Conservation (phyloP, 1,284 basidiomycete genomes). For the Boletus sp. region DNA sequence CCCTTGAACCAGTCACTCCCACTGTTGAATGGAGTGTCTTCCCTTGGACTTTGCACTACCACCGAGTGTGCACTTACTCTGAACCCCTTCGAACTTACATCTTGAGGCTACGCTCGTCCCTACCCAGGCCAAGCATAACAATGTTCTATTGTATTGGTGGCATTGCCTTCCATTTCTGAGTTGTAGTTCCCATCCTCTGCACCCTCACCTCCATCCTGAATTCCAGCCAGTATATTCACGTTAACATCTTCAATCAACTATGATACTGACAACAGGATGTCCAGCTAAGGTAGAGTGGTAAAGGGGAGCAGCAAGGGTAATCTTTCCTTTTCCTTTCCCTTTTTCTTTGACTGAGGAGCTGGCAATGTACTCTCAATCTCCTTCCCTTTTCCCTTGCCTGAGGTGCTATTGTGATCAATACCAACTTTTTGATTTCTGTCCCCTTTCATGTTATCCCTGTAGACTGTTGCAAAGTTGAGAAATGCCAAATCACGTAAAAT, state of each 20-base stretch:
- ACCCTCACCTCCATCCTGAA: slow-evolving; percentile 33
- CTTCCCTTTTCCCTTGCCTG: slow-evolving; percentile 38
- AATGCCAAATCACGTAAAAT: slow-evolving; percentile 23
- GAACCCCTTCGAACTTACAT: too few species aligned
- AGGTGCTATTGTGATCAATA: slow-evolving; percentile 26
- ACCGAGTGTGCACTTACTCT: too few species aligned
- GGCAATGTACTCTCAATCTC: slow-evolving; percentile 31
- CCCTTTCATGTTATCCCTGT: slow-evolving; percentile 58
- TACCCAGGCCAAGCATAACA: too few species aligned
- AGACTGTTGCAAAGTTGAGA: slow-evolving; percentile 45
- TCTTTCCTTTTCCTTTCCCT: too few species aligned
- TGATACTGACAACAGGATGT: slow-evolving; percentile 23
- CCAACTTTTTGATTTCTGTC: slow-evolving; percentile 54
- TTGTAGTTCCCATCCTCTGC: slow-evolving; percentile 36
- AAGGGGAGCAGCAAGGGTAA: slow-evolving; percentile 34
- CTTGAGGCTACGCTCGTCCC: too few species aligned
- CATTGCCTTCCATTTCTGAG: slow-evolving; percentile 36
- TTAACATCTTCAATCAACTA: slow-evolving; percentile 25
- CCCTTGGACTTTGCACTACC: too few species aligned
- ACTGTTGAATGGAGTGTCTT: too few species aligned
- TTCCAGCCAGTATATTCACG: slow-evolving; percentile 25
- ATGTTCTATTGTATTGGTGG: slow-evolving; percentile 34
- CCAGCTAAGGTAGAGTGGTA: slow-evolving; percentile 35
- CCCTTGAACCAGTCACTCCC: too few species aligned
- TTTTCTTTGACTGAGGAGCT: slow-evolving; percentile 39